Conservation (phyloP, 2,329 filamentous ascomycete species). For the Gyromitra esculenta region DNA sequence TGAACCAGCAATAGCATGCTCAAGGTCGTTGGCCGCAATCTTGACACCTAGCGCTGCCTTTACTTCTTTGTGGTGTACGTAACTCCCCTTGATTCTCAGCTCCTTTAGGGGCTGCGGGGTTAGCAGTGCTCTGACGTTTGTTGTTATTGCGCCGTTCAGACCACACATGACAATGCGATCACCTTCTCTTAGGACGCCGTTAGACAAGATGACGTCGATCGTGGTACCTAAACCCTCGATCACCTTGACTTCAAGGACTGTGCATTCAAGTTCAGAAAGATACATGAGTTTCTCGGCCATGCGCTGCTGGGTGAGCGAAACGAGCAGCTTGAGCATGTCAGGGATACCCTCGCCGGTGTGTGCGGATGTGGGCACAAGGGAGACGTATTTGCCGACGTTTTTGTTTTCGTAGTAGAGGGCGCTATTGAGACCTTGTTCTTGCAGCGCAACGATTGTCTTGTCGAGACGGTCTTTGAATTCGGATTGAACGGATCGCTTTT, state of each 20-base stretch:
- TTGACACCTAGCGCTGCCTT: slow-evolving; percentile 99
- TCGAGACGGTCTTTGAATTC: slow-evolving; percentile 92
- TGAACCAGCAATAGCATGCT: slow-evolving; percentile 95
- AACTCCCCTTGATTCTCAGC: slow-evolving; percentile 86
- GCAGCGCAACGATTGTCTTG: slow-evolving; percentile 90
- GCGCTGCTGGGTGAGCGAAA: slow-evolving; percentile 91
- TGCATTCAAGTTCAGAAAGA: slow-evolving; percentile 95
- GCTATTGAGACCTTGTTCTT: slow-evolving; percentile 97
- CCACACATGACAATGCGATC: slow-evolving; percentile 95
- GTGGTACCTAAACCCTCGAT: slow-evolving; percentile 99
- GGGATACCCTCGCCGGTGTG: slow-evolving; percentile 99
- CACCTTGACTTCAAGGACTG: slow-evolving; percentile 97
- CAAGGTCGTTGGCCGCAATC: slow-evolving; percentile 94
- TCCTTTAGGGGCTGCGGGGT: slow-evolving; percentile 94
- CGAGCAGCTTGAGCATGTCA: slow-evolving; percentile 95
- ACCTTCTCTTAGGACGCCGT: slow-evolving; percentile 92
- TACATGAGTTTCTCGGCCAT: slow-evolving; percentile 99
- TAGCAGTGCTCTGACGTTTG: slow-evolving; percentile 91
- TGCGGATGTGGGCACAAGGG: slow-evolving; percentile 95
- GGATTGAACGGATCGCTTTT: slow-evolving; percentile 91
- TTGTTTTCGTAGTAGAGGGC: slow-evolving; percentile 98
- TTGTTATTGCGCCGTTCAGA: slow-evolving; percentile 94
- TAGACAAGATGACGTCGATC: slow-evolving; percentile 95
- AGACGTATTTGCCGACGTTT: slow-evolving; percentile 92
- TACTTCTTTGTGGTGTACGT: slow-evolving; percentile 99